These are phyloP conservation scores for Nakataea oryzae DNA, from an alignment of 2,329 filamentous ascomycete genomes.

Conservation along the genomic window DNA sequence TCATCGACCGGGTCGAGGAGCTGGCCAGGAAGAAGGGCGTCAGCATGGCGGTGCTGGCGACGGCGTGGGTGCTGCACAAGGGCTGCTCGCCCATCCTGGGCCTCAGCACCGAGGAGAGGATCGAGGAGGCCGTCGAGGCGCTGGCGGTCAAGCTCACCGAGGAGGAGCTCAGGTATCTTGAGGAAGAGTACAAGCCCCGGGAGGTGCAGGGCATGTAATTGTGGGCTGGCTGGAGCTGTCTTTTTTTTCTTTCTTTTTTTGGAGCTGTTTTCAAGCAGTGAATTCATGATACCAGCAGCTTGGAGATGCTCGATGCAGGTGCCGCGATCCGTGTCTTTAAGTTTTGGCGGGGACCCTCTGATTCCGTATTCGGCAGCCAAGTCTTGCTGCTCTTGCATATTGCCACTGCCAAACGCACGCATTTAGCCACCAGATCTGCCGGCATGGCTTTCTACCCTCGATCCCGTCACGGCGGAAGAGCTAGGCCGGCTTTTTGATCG, in stretches of 20 bases:
- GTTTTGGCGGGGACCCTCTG: no score
- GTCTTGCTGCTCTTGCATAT: no score
- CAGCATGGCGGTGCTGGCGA: constrained; percentile 48
- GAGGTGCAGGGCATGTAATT: constrained; percentile 15
- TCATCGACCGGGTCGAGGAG: constrained; percentile 12
- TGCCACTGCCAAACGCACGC: no score
- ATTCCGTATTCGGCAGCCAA: no score
- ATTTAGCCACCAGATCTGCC: not conserved
- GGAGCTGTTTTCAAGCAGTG: no score
- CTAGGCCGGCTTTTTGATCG: not conserved
- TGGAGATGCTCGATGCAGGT: no score
- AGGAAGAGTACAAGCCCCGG: constrained; percentile 42
- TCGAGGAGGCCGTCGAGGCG: constrained; percentile 41
- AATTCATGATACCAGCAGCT: no score
- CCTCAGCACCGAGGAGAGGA: constrained; percentile 36
- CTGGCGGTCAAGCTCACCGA: constrained; percentile 30
- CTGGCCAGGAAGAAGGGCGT: constrained; percentile 30
- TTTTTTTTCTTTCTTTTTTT: no score
- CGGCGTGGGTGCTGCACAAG: constrained; percentile 42
- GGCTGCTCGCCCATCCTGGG: constrained; percentile 43
- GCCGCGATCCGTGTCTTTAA: no score
- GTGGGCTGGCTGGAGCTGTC: no score
- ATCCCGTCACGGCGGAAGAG: not conserved
- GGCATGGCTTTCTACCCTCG: not conserved
- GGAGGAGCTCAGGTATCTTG: constrained; percentile 44